Percentiles rank a stretch among this genome's conserved stretches.
Conservation (phyloP, 495 filamentous ascomycete species). For the Penicillium longicatenatum region DNA sequence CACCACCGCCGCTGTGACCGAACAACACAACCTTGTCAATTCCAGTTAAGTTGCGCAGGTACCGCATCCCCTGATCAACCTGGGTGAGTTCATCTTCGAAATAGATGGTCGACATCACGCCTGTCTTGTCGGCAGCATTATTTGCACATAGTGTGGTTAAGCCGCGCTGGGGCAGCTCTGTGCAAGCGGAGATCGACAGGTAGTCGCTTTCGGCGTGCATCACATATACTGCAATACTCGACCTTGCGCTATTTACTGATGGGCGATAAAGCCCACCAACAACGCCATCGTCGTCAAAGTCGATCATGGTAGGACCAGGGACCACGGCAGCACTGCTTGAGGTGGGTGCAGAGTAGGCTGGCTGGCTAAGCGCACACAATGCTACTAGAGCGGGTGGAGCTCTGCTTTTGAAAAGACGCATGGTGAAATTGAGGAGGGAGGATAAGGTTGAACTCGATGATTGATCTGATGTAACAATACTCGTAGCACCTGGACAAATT, state of each 20-base stretch:
- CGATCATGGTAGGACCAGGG: background rate
- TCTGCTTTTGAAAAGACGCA: no score
- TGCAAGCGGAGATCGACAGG: background rate
- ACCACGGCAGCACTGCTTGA: background rate
- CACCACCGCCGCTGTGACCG: conserved; percentile 1
- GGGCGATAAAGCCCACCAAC: background rate
- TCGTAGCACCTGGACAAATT: no score
- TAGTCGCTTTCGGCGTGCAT: conserved; percentile 4
- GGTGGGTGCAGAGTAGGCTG: background rate
- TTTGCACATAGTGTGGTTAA: background rate
- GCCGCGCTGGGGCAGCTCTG: background rate
- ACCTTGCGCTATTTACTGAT: background rate
- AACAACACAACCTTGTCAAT: background rate
- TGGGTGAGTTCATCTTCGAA: conserved; percentile 1
- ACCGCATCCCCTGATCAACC: background rate
- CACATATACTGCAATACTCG: background rate
- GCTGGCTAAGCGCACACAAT: background rate
- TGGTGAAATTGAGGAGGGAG: no score
- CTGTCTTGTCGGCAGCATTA: background rate
- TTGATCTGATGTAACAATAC: no score
- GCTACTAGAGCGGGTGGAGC: no score
- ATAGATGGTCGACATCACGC: background rate
- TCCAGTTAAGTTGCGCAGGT: background rate
- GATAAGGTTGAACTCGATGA: no score
- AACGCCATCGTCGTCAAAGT: background rate